A percentile compares a stretch with the other conserved stretches of the same genome.
Conservation (phyloP, 768 basidiomycete genomes). For the Psilocybe subaeruginosa region DNA sequence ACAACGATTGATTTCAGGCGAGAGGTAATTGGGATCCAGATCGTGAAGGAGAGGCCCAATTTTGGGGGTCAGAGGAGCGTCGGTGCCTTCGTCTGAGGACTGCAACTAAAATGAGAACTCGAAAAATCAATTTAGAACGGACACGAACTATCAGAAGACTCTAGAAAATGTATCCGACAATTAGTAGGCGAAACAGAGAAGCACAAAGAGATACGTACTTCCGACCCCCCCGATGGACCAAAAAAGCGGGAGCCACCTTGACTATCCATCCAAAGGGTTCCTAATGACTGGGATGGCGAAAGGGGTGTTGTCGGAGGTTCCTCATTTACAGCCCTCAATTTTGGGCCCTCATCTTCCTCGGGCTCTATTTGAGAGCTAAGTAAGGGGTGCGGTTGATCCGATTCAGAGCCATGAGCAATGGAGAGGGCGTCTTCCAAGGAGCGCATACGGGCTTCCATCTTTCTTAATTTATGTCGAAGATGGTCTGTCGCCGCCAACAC, state of each 20-base stretch:
- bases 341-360: conserved; percentile 34
- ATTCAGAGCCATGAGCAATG: conserved; percentile 43
- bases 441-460: conserved; percentile 53
- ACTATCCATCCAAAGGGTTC: conserved; percentile 48
- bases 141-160: conserved; percentile 44
- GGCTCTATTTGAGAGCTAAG: conserved; percentile 29
- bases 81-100: conserved; percentile 4
- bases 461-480: conserved; percentile 46
- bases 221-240: conserved; percentile 50
- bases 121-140: background rate
- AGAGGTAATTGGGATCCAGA: conserved; percentile 47
- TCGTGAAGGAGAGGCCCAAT: conserved; percentile 31
- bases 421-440: conserved; percentile 58
- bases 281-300: conserved; percentile 37
- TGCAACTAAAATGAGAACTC: conserved; percentile 9
- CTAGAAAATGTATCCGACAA: conserved; percentile 24
- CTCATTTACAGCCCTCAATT: conserved; percentile 30
- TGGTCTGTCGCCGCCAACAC: conserved; percentile 57
- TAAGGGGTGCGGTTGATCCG: conserved; percentile 45
- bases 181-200: conserved; percentile 7
- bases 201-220: conserved; percentile 36
- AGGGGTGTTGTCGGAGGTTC: conserved; percentile 24
- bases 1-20: conserved; percentile 44
- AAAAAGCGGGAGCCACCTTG: conserved; percentile 45
- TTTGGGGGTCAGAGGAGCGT: background rate